Conservation (phyloP, 441 rosid genomes). For the Croton setiger region DNA sequence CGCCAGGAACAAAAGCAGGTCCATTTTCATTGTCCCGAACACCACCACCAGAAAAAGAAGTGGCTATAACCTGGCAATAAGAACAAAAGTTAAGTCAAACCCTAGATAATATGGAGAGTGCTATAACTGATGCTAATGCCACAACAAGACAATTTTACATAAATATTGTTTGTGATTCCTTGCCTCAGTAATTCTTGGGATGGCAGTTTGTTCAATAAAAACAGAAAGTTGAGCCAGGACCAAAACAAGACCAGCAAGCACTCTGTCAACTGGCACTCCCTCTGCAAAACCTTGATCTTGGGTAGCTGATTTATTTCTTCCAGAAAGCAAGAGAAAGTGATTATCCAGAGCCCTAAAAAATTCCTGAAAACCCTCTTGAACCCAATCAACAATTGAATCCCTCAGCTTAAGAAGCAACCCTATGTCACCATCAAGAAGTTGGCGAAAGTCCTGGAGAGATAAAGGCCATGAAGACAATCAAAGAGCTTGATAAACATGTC, state of each 20-base stretch:
- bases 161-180: conserved; percentile 27
- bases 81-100: conserved; percentile 23
- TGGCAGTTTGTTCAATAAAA: conserved; percentile 83
- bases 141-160: conserved; percentile 6
- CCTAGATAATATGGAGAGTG: conserved; percentile 15
- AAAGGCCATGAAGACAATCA: conserved; percentile 14
- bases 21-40: conserved; percentile 59
- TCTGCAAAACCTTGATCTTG: conserved; percentile 45
- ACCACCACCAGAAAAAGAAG: conserved; percentile 80
- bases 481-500: conserved; percentile 16
- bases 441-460: conserved; percentile 63
- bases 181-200: conserved; percentile 89
- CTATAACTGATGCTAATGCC: neutral
- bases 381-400: conserved; percentile 61
- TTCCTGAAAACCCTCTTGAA: conserved; percentile 93
- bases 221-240: conserved; percentile 85
- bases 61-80: conserved; percentile 69
- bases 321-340: conserved; percentile 65
- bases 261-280: conserved; percentile 54
- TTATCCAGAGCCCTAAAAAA: conserved; percentile 74
- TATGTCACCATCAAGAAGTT: conserved; percentile 67
- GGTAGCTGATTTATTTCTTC: conserved; percentile 49
- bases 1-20: conserved; percentile 89
- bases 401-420: conserved; percentile 62
- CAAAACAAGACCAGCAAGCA: conserved; percentile 67